Base-by-base conservation (phyloP, 257 asterid genomes). In the Verbascum thapsus region DNA sequence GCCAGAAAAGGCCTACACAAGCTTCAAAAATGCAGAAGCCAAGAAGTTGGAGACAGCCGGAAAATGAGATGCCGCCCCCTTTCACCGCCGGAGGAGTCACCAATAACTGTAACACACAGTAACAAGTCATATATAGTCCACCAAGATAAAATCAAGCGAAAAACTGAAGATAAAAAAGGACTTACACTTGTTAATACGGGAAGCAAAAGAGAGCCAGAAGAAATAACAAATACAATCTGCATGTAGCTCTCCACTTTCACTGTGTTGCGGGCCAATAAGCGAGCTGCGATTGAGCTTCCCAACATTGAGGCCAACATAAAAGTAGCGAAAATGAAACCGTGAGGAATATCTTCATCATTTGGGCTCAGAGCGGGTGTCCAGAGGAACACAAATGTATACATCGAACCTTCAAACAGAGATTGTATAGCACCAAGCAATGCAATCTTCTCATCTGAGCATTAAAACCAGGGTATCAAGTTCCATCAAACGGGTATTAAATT, bases 291-390 rank as follows among this genome's bases (percentile, higher is more conserved):
- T 26, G 98, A 88, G 82, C 98, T 91, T 70, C 98, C 98, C 76
- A 91, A 70, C 98, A 91, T 91, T 42, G 98, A 91, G 23, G 95
- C 91, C 82, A 86, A 59, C 98, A 91, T 91, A 73, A 88, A 86
- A 72, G 94, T 91, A n/a, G 98, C 94, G 59, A 91, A 91, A 57
- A 91, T 83, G 60, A 91, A 83, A 47, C 98, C 98, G 53, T 91
- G 98, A 64, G 96, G 98, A 66, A 91, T 86, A 0, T 86, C 96
- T 78, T 91, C 98, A 19, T 83, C 85, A 56, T 88, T 91, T 60
- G 98, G 96, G 70, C 98, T 91, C 72, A 91, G 75, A 40, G 98
- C 96, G 30, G 98, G 96, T 16, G 98, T 91, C 98, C 98, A 91
- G 10, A 91, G 84, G 78, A 91, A 91, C 70, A 91, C 96, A 67